Percentiles rank a stretch among this genome's conserved stretches.
These are phyloP conservation scores for Aspergillus versicolor DNA, from an alignment of 2,329 filamentous ascomycete genomes.

Conservation along the genomic window DNA sequence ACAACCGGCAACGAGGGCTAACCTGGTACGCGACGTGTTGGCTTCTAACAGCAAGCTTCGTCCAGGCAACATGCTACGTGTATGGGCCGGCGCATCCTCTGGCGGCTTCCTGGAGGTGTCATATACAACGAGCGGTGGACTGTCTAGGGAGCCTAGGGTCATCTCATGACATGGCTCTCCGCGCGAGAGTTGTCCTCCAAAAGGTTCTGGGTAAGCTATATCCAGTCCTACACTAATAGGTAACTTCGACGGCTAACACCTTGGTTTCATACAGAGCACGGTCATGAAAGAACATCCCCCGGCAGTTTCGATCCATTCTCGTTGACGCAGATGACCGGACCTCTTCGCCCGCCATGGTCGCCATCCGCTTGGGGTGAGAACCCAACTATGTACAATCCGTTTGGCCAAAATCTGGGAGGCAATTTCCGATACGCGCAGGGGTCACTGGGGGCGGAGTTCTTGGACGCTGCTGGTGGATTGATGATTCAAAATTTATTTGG, in stretches of 20 bases:
- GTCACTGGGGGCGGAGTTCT: conserved; percentile 19
- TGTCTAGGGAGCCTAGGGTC: conserved; percentile 19
- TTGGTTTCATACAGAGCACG: conserved; percentile 1
- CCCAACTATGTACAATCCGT: conserved; percentile 11
- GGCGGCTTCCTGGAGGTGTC: conserved; percentile 12
- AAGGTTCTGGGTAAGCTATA: conserved; percentile 16
- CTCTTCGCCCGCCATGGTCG: conserved; percentile 12
- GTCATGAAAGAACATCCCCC: conserved; percentile 1
- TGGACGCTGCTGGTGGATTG: conserved; percentile 19
- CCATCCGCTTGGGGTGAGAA: conserved; percentile 6
- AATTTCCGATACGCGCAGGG: conserved; percentile 17
- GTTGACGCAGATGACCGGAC: conserved; percentile 5
- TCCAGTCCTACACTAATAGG: neutral
- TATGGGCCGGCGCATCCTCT: conserved; percentile 19
- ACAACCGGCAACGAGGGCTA: conserved; percentile 17
- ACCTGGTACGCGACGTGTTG: conserved; percentile 26
- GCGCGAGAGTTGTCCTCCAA: conserved; percentile 18
- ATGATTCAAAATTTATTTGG: conserved; percentile 22
- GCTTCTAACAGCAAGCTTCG: conserved; percentile 24
- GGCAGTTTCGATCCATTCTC: conserved; percentile 2
- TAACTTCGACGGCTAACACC: neutral
- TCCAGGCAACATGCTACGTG: conserved; percentile 24
- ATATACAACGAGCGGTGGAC: conserved; percentile 19
- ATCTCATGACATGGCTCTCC: conserved; percentile 22
- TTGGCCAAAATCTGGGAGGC: conserved; percentile 11